Base-by-base conservation (phyloP, 2,329 filamentous ascomycete genomes). In the Exophiala alcalophila region DNA sequence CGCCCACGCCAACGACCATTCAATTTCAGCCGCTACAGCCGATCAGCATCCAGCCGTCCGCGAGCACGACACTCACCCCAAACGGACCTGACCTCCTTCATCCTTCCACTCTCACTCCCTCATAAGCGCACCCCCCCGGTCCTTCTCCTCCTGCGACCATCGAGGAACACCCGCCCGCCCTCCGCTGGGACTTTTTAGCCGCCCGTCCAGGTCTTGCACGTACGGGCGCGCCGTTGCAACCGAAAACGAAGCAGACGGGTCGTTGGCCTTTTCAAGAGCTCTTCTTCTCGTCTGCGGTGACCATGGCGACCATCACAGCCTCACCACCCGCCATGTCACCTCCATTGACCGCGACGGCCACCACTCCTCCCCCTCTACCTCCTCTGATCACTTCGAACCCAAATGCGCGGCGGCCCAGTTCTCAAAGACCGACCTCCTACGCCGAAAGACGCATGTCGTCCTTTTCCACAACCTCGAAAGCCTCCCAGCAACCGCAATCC, bases 371-470 rank as follows among this genome's bases (percentile, higher is more conserved):
- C 16, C 58, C 65, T 33, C 59, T 73, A 12, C 68, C 74, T 40
- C 72, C 73, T 26, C 66, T 78, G 38, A 62, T 73, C 44, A 76
- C 74, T 26, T 27, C 43, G 47, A 64, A 67, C 40, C 63, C 69
- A 9, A 65, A 73, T 51, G 80, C 76, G 18, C 49, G 50, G 59
- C 76, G 78, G 61, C 73, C 81, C 60, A 77, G 72, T 58, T 65
- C 78, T 46, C 74, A 82, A 57, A 72, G 81, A 56, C 83, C 86
- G 65, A 88, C 85, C 59, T 85, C 88, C 60, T 85, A 82, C 58
- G 83, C 84, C 51, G 90, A 82, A 67, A 85, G 86, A 61, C 80
- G 89, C 43, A 73, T 94, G 58, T 94, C 89, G 51, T 85, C 87
- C 60, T 91, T 90, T 69, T 92, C 86, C 51, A 81, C 75, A 57